Base-by-base conservation (phyloP, 495 filamentous ascomycete genomes). In the Penicillium coprophilum region DNA sequence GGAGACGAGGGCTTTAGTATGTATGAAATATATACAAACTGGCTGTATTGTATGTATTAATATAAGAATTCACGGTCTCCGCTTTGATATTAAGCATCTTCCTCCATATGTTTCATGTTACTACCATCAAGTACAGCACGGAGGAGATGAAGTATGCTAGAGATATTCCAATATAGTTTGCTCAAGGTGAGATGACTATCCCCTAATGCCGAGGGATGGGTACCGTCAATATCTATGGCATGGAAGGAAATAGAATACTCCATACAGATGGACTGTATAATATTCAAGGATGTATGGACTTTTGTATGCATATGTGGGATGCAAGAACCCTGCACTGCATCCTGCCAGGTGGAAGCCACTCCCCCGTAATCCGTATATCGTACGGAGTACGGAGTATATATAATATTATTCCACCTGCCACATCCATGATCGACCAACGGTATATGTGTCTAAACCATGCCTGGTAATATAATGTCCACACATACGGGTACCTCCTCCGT, bases 261-360 rank as follows among this genome's bases (percentile, higher is more conserved):
- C 24, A 5, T 24, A 24, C 24, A 27, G 24, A n/a, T n/a, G n/a
- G n/a, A 27, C 24, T 27, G 24, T 27, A 27, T 27, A 27, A 27
- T 27, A 27, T 2, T 27, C 24, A 27, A 27, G 24, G 24, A 27
- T 27, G 34, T 38, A 9, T 15, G 32, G 6, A 36, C 34, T 38
- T 17, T 17, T 5, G 34, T 38, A 38, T 38, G 24, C n/a, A 38
- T 38, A 38, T 17, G n/a, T n/a, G 8, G 38, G 53, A 49, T 17
- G 21, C 23, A 23, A 49, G 24, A 38, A 27, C 53, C 53, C 53
- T 56, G 44, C 31, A 34, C 6, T 40, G 11, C n/a, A 38, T 20
- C 13, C 8, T 56, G 40, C 23, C 34, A 56, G 53, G 53, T 21
- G 21, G 21, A 23, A 19, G 19, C 30, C 4, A 38, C 28, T 45